Conservation (phyloP, 352 stramenopile genomes). For the Plasmopara halstedii region DNA sequence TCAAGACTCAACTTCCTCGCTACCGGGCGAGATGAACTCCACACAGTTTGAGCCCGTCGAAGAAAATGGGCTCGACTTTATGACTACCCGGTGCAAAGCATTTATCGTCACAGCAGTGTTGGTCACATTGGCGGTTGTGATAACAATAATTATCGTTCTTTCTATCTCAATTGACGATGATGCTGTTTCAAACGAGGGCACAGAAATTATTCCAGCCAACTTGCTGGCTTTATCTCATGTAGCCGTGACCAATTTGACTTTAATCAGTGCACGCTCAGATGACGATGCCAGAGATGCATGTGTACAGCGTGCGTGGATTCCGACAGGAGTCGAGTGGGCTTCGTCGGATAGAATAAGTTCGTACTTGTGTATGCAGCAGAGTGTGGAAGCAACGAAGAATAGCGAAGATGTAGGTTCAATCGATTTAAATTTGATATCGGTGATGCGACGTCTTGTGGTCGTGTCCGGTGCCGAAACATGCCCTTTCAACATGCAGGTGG, state of each 20-base stretch:
- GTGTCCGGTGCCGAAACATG: slow-evolving; percentile 10
- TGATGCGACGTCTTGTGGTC: slow-evolving; percentile 19
- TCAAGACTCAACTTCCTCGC: slow-evolving; percentile 4
- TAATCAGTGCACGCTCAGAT: slow-evolving; percentile 10
- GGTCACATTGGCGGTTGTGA: slow-evolving; percentile 10
- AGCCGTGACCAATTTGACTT: slow-evolving; percentile 15
- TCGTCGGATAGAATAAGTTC: slow-evolving; percentile 19
- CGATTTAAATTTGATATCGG: slow-evolving; percentile 11
- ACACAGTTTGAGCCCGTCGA: slow-evolving; percentile 3
- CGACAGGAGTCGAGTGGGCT: slow-evolving; percentile 28
- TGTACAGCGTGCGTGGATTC: slow-evolving; percentile 18
- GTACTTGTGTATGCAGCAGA: slow-evolving; percentile 25
- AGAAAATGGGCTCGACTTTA: slow-evolving; percentile 8
- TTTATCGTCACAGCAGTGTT: slow-evolving; percentile 6
- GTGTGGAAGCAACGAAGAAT: slow-evolving; percentile 6
- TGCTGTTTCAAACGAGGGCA: background rate
- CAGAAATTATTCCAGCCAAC: background rate
- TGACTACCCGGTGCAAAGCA: slow-evolving; percentile 12
- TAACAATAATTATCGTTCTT: slow-evolving; percentile 16
- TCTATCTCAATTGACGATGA: slow-evolving; percentile 9
- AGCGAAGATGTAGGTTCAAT: slow-evolving; percentile 12
- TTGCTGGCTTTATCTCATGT: slow-evolving; percentile 12
- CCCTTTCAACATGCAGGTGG: slow-evolving; percentile 16
- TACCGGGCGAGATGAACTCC: slow-evolving; percentile 2
- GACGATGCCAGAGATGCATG: slow-evolving; percentile 20